These are phyloP conservation scores for Ceratocystis huliohia DNA, from an alignment of 2,329 filamentous ascomycete genomes.

Conservation along the genomic window DNA sequence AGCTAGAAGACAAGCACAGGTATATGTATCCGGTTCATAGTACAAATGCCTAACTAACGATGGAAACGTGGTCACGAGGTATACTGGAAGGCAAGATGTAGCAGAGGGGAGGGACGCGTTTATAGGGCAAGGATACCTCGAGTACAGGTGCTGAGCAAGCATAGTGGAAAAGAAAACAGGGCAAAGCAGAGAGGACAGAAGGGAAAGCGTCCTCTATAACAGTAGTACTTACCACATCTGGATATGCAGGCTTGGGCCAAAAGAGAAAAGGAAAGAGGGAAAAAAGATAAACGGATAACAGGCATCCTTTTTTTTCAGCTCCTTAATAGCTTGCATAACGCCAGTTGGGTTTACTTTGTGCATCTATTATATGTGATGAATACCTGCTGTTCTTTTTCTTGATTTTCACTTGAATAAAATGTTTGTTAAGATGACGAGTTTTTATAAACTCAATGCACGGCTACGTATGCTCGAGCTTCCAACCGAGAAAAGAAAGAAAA, in stretches of 20 bases:
- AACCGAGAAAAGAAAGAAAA: background rate
- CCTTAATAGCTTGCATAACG: background rate
- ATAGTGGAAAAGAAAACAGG: too few relatives aligned
- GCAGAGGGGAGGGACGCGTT: background rate
- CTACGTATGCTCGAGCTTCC: background rate
- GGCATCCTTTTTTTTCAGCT: background rate
- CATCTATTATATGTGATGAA: background rate
- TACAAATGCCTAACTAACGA: too few relatives aligned
- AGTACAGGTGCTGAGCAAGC: too few relatives aligned
- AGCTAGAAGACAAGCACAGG: too few relatives aligned
- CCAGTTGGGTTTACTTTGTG: background rate
- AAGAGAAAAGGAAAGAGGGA: background rate
- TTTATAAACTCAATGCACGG: background rate
- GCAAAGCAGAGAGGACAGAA: too few relatives aligned
- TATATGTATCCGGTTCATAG: too few relatives aligned
- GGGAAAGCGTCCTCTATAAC: too few relatives aligned
- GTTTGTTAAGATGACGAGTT: background rate
- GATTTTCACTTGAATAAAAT: background rate
- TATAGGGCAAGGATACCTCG: background rate
- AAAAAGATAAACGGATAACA: background rate
- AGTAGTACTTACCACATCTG: too few relatives aligned
- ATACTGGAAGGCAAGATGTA: background rate
- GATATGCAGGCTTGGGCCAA: too few relatives aligned
- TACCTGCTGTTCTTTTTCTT: too few relatives aligned
- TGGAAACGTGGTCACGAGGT: background rate